Percentiles rank a stretch among this genome's conserved stretches.
Conservation (phyloP, 305 asterid species). For the Solanum hybrid region DNA sequence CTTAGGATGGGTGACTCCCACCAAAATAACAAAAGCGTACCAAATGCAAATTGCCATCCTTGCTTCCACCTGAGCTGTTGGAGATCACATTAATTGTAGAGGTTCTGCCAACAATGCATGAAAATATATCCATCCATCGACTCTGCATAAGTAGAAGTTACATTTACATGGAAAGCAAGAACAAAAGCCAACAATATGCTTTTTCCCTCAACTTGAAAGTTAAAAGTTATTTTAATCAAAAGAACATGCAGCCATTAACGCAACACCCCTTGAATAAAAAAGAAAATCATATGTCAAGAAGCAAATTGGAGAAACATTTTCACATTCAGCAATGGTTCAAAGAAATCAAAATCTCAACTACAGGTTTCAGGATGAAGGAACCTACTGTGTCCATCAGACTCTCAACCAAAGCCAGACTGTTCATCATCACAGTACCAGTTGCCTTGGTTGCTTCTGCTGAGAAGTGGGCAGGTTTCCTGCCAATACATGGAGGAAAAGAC, state of each 20-base stretch:
- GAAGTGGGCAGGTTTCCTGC: conserved; percentile 14
- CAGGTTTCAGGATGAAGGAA: neutral
- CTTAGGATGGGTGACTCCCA: neutral
- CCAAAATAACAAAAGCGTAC: conserved; percentile 18
- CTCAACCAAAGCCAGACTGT: conserved; percentile 22
- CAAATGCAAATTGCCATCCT: conserved; percentile 43
- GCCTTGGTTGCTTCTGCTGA: conserved; percentile 38
- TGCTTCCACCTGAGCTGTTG: conserved; percentile 29
- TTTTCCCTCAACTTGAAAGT: neutral
- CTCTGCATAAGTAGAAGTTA: conserved; percentile 23
- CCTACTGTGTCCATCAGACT: conserved; percentile 48
- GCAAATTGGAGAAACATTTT: neutral
- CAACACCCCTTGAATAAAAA: neutral
- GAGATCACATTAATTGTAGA: conserved; percentile 32
- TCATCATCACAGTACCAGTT: conserved; percentile 29
- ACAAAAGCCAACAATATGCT: neutral
- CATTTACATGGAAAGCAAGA: neutral
- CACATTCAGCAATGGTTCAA: neutral
- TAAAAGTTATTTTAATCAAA: neutral
- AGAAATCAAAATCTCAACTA: neutral
- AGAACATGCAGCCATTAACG: neutral
- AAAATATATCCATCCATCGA: conserved; percentile 52
- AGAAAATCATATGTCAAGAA: neutral
- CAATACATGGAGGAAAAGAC: conserved; percentile 24
- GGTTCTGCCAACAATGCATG: conserved; percentile 43